These are phyloP conservation scores for Penicillium rolfsii DNA, from an alignment of 2,329 filamentous ascomycete genomes.

Conservation along the genomic window DNA sequence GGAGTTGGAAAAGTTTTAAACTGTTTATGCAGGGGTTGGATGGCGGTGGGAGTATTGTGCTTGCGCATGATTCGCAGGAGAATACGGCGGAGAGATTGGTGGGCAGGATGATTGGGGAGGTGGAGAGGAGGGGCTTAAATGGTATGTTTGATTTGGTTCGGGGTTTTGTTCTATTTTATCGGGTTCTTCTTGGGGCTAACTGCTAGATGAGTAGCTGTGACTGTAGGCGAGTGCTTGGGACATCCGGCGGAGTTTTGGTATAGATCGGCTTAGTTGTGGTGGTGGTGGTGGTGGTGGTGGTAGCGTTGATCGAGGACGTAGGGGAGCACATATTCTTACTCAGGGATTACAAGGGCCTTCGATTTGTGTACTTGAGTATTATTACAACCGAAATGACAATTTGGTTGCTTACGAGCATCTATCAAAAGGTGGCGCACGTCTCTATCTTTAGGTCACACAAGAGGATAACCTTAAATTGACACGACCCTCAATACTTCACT, in stretches of 20 bases:
- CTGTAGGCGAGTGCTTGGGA: slow-evolving; percentile 61
- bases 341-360: background rate
- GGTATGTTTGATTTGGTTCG: slow-evolving; percentile 20
- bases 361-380: background rate
- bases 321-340: background rate
- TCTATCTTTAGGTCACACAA: background rate
- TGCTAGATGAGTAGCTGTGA: slow-evolving; percentile 47
- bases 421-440: background rate
- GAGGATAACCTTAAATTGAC: background rate
- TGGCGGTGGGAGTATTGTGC: slow-evolving; percentile 37
- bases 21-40: slow-evolving; percentile 39
- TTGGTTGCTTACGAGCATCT: background rate
- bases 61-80: slow-evolving; percentile 45
- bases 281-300: no score
- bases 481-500: background rate
- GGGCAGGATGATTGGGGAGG: slow-evolving; percentile 40
- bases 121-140: slow-evolving; percentile 47
- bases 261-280: slow-evolving; percentile 20
- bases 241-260: slow-evolving; percentile 60
- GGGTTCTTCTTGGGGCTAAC: background rate
- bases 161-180: background rate
- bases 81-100: slow-evolving; percentile 41
- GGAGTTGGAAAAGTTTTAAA: slow-evolving; percentile 36
- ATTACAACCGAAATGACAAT: background rate
- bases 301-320: background rate